Evolutionary conservation across 129 eudicot species (phyloP), one percentile per base, ranked within the genome.

Genomic region (Centrapalus pauciflorus): DNA sequence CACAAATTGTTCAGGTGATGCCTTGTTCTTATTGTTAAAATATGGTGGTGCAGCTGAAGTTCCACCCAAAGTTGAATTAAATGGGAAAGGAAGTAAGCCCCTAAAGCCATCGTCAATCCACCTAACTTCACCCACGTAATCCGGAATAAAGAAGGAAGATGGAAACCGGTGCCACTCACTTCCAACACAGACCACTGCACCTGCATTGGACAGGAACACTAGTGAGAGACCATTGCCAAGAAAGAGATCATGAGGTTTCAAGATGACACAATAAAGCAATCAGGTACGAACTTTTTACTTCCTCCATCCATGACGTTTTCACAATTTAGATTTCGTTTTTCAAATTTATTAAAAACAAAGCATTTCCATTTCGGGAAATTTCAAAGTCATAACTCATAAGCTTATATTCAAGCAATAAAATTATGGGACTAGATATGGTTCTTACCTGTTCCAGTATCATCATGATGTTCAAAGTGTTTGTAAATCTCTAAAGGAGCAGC

Each of bases 101-200:
- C 77, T 73, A 78, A 94, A 94, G 28, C 99, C 97, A 62, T 94
- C 99, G 72, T 94, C 93, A 64, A 94, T 76, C 99, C 99, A 94
- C 71, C 83, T 75, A 12, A 94, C 99, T 78, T 89, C 82, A 51
- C 79, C 74, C 21, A 89, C 81, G 51, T 94, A 86, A 5, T 86
- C 97, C 55, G 99, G 99, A 28, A 94, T 71, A 54, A 94, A 87
- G 68, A 94, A 94, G 7, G 99, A 89, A 56, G 99, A 94, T 13
- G 99, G 99, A 63, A 72, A 94, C 1, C 97, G 79, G 73, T 94
- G 99, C 99, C 99, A 94, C 77, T 94, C 99, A 77, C 95, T 89
- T 61, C 99, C 99, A 61, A 94, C 97, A 70, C 99, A 94, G 30
- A 94, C 77, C 51, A 83, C 87, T 6, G 97, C 72, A 79, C 95